Evolutionary conservation across 2,329 filamentous ascomycete species (phyloP).

Genomic region (Alternaria burnsii): DNA sequence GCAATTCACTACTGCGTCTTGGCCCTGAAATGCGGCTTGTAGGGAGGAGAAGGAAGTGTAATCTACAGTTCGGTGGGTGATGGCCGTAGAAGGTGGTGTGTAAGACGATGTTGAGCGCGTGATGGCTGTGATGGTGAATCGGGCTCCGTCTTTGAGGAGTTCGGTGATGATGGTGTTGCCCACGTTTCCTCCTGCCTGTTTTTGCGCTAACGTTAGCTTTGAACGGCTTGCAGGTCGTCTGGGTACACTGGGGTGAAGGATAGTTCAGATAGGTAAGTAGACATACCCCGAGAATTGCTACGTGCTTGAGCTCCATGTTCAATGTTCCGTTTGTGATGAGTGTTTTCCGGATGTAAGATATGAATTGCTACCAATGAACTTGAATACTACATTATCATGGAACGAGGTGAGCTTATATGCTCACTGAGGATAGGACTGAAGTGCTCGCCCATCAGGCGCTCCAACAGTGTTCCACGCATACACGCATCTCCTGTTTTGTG

Average conservation of each 20-base stretch:
- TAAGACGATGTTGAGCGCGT: conserved; percentile 37
- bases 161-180: conserved; percentile 41
- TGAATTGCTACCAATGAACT: not conserved
- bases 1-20: conserved; percentile 64
- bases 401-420: not conserved
- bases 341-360: not conserved
- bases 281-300: conserved; percentile 47
- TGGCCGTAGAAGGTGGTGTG: conserved; percentile 23
- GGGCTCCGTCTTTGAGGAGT: conserved; percentile 29
- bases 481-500: not conserved
- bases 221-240: not conserved
- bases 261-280: too few relatives aligned
- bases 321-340: not conserved
- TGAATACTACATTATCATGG: not conserved
- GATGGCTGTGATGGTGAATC: conserved; percentile 42
- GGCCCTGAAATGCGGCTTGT: conserved; percentile 57
- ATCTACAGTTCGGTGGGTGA: conserved; percentile 34
- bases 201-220: conserved; percentile 1
- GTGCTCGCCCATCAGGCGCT: not conserved
- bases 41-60: conserved; percentile 41
- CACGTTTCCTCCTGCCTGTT: conserved; percentile 45
- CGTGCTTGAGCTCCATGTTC: conserved; percentile 47
- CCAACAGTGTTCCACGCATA: not conserved
- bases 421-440: not conserved
- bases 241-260: not conserved